Evolutionary conservation across 768 basidiomycete genomes (phyloP), one percentile per base, ranked within the genome.

Genomic region (Hydnomerulius pinastri): DNA sequence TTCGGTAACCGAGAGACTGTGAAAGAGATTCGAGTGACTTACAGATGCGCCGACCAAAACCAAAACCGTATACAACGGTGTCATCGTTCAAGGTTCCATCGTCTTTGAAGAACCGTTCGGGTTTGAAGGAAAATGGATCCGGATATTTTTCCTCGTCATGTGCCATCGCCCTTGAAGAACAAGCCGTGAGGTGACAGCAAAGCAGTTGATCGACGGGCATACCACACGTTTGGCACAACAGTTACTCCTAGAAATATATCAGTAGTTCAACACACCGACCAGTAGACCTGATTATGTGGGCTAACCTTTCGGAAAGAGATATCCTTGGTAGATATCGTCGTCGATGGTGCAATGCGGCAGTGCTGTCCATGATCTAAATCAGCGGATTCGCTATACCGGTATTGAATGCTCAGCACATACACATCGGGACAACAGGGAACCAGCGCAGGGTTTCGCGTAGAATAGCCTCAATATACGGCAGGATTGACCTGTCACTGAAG

Each of bases 151-250:
- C n/a, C n/a, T n/a, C n/a, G n/a, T n/a, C n/a, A n/a, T n/a, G n/a
- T n/a, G n/a, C n/a, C n/a, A 78, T 68, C 5, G 57, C 68, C 71
- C 67, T 73, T 59, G 17, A 40, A 15, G 15, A 6, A 17, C 9
- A 17, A 23, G 21, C 27, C 24, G 46, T 20, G 40, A n/a, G 4
- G 11, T 8, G 15, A 13, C 10, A 23, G 12, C 4, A 25, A 33
- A 10, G 7, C 6, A 9, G 21, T 2, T 17, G 10, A n/a, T 12
- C 10, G 17, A 18, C 7, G 15, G 15, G 4, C 45, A 6, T 38
- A 53, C 51, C 51, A 53, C 12, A 48, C 25, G 17, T 53, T 53
- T 5, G 46, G 39, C 15, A 37, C 35, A 24, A 49, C 8, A 2
- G 30, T 43, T 29, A 37, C 38, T 29, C 47, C 51, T 53, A 24